Evolutionary conservation across 129 eudicot genomes (phyloP).

Genomic region (Mikania micrantha): DNA sequence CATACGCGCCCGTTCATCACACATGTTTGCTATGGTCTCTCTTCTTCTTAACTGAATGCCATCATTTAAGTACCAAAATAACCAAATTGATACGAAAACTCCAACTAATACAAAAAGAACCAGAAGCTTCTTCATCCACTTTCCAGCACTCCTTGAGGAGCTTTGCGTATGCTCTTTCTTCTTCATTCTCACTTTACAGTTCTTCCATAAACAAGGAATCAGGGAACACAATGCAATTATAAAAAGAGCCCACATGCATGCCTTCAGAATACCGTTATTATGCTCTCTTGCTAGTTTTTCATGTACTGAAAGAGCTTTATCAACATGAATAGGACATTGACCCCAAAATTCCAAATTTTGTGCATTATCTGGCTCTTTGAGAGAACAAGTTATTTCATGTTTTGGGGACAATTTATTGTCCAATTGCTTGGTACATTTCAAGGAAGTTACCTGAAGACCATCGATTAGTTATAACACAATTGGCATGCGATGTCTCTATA

Average conservation of each 20-base stretch:
- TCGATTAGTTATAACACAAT: constrained; percentile 2
- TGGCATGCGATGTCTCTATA: constrained; percentile 7
- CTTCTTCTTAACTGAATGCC: constrained; percentile 44
- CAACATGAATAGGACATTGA: constrained; percentile 37
- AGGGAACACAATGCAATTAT: constrained; percentile 38
- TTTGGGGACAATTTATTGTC: constrained; percentile 15
- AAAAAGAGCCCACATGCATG: constrained; percentile 41
- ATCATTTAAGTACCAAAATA: constrained; percentile 40
- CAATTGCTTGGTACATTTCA: constrained; percentile 40
- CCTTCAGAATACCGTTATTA: constrained; percentile 27
- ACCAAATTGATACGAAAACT: constrained; percentile 39
- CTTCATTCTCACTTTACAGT: constrained; percentile 27
- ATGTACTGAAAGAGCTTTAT: neutral
- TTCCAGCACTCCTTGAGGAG: constrained; percentile 47
- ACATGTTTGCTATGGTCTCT: constrained; percentile 79
- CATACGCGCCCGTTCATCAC: constrained; percentile 95
- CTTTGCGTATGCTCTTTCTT: constrained; percentile 39
- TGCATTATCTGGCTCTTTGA: constrained; percentile 16
- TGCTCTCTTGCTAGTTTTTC: constrained; percentile 29
- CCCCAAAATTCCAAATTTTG: constrained; percentile 29
- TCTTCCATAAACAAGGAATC: constrained; percentile 29
- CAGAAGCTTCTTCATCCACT: constrained; percentile 63
- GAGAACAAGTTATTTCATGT: constrained; percentile 29
- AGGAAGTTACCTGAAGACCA: constrained; percentile 31
- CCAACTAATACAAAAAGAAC: constrained; percentile 39